Evolutionary conservation across 2,329 filamentous ascomycete species (phyloP).

Genomic region (Penicillium brasilianum): DNA sequence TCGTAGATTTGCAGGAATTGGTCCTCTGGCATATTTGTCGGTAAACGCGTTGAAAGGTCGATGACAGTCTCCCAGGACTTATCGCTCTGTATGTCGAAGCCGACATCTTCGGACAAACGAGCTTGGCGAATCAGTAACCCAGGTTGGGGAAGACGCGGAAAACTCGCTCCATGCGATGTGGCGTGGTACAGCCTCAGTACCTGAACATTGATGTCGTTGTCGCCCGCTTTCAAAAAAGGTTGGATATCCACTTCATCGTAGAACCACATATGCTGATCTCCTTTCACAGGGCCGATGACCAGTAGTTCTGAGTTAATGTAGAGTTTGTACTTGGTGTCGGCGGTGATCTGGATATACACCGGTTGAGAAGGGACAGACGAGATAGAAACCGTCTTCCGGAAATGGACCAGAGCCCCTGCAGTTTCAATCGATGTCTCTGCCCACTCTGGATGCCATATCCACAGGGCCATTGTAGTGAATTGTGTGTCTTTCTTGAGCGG

Average conservation of each 20-base stretch:
- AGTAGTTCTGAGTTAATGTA: background rate
- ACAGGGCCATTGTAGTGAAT: too few relatives aligned
- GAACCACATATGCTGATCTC: background rate
- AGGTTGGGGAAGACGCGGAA: constrained; percentile 1
- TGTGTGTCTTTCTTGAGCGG: too few relatives aligned
- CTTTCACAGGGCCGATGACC: background rate
- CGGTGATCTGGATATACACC: background rate
- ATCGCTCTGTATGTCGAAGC: background rate
- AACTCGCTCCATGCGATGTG: background rate
- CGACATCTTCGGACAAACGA: background rate
- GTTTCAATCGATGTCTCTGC: too few relatives aligned
- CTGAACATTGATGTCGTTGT: background rate
- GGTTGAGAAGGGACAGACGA: too few relatives aligned
- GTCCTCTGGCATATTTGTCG: constrained; percentile 1
- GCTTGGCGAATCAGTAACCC: constrained; percentile 1
- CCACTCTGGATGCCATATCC: too few relatives aligned
- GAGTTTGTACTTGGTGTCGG: background rate
- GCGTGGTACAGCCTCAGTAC: background rate
- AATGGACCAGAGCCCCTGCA: too few relatives aligned
- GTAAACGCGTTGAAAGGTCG: background rate
- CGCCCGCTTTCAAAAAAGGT: background rate
- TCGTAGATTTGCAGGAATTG: constrained; percentile 4
- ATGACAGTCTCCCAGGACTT: constrained; percentile 3
- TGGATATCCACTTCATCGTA: background rate
- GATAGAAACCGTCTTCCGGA: too few relatives aligned